Percentiles rank a stretch among this genome's conserved stretches.
Conservation (phyloP, 164 flowering plant species). For the Vitis rotundifolia region DNA sequence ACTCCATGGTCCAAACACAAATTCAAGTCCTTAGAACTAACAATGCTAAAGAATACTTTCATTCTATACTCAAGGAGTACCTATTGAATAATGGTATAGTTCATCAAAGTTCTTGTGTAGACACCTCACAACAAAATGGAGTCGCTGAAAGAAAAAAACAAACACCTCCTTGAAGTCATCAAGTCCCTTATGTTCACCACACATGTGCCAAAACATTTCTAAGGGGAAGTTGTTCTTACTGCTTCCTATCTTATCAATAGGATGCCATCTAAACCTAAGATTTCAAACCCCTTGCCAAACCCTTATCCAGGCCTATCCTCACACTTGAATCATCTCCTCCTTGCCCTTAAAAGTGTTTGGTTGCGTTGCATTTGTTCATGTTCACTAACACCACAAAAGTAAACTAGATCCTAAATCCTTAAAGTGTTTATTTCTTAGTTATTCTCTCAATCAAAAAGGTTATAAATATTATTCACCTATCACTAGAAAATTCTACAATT, state of each 20-base stretch:
- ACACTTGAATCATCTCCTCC: background rate
- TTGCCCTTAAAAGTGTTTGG: background rate
- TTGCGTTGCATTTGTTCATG: background rate
- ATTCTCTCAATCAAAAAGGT: background rate
- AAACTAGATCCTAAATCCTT: background rate
- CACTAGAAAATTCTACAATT: no score
- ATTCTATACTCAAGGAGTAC: background rate
- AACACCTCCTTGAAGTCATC: no score
- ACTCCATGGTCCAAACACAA: background rate
- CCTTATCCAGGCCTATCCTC: background rate
- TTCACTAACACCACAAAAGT: background rate
- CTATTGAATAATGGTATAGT: background rate
- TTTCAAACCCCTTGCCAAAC: background rate
- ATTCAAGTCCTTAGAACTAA: conserved; percentile 1
- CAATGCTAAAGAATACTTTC: conserved; percentile 2
- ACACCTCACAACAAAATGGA: no score
- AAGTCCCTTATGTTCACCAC: no score
- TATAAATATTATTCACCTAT: background rate
- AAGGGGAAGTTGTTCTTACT: conserved; percentile 1
- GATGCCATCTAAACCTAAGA: background rate
- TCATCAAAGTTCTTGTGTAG: conserved; percentile 2
- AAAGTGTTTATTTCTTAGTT: background rate
- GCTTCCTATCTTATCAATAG: background rate
- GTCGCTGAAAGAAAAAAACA: no score
- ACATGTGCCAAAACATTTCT: conserved; percentile 1